These are phyloP conservation scores for Cryptosporidium andersoni DNA, from an alignment of 169 alveolate genomes.

Conservation along the genomic window DNA sequence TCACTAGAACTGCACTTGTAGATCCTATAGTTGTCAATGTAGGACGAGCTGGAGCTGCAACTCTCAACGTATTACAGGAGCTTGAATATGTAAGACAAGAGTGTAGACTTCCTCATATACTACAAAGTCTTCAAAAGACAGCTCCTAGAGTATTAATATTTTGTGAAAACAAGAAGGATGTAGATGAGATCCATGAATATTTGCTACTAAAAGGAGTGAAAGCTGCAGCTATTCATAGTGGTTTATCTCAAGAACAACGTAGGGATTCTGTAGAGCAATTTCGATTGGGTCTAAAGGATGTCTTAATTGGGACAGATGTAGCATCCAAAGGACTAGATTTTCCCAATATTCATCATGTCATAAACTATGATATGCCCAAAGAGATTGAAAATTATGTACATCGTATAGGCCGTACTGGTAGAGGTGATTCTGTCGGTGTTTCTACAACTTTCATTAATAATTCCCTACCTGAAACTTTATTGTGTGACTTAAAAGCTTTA, in stretches of 20 bases:
- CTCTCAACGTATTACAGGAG: conserved; percentile 91
- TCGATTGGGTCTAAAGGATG: conserved; percentile 83
- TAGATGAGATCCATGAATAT: conserved; percentile 94
- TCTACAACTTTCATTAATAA: conserved; percentile 93
- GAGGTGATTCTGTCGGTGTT: conserved; percentile 95
- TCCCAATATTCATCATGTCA: conserved; percentile 94
- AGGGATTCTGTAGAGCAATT: conserved; percentile 83
- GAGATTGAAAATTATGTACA: conserved; percentile 96
- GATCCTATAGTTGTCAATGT: conserved; percentile 93
- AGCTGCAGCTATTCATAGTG: conserved; percentile 91
- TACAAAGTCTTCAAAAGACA: conserved; percentile 91
- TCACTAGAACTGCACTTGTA: conserved; percentile 90
- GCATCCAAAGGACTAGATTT: conserved; percentile 98
- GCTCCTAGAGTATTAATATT: conserved; percentile 95
- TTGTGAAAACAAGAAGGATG: conserved; percentile 93
- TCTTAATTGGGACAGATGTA: conserved; percentile 93
- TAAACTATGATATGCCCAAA: conserved; percentile 98
- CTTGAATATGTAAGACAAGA: conserved; percentile 92
- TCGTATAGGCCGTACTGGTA: conserved; percentile 99
- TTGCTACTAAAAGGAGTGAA: conserved; percentile 87
- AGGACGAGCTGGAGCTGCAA: conserved; percentile 93
- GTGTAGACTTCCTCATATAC: conserved; percentile 85
- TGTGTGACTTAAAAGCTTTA: conserved; percentile 89
- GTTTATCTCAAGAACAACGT: conserved; percentile 88
- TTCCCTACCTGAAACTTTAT: conserved; percentile 79